Evolutionary conservation across 2,329 filamentous ascomycete species (phyloP), one percentile per base, ranked within the genome.

Genomic region (Huntiella decipiens): DNA sequence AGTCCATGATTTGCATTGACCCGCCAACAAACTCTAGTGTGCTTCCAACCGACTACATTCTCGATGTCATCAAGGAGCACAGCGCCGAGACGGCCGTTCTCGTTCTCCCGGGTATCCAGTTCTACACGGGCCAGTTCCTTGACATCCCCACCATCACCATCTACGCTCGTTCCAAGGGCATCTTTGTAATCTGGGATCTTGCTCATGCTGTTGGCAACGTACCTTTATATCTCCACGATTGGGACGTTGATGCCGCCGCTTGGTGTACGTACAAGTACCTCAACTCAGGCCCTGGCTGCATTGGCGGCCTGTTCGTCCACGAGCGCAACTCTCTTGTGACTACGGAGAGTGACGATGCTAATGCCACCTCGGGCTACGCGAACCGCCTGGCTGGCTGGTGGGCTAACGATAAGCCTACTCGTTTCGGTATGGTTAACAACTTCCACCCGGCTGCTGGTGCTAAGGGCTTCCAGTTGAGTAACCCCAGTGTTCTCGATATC

Each of bases 211-310:
- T 74, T 16, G 86, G 86, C 31, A 94, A 94, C 56, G 82, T 92
- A 2, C 76, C 81, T 36, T 62, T 94, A 13, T 63, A 68, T 48
- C 68, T 94, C 15, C 85, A 93, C 60, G 82, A 88, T 54, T 94
- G 86, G 86, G 71, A 82, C 53, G 84, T 92, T 32, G 86, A 94
- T 59, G 93, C 93, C 55, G 86, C 87, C 12, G 82, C 74, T 45
- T 94, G 86, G 86, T 94, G 86, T 61, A 87, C 79, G 13, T 94
- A 94, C 69, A 94, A 94, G 64, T 94, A 94, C 63, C 72, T 93
- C 58, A 93, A 93, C 57, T 77, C 78, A 19, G 86, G 86, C 0
- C 84, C 86, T 0, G 86, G 86, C 3, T 71, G 77, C 12, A 92
- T 92, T 52, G 84, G 74, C 1, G 85, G 80, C 0, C 66, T 79